A percentile compares a stretch with the other conserved stretches of the same genome.
Conservation (phyloP, 2,329 filamentous ascomycete genomes). For the Neocucurbitaria cava region DNA sequence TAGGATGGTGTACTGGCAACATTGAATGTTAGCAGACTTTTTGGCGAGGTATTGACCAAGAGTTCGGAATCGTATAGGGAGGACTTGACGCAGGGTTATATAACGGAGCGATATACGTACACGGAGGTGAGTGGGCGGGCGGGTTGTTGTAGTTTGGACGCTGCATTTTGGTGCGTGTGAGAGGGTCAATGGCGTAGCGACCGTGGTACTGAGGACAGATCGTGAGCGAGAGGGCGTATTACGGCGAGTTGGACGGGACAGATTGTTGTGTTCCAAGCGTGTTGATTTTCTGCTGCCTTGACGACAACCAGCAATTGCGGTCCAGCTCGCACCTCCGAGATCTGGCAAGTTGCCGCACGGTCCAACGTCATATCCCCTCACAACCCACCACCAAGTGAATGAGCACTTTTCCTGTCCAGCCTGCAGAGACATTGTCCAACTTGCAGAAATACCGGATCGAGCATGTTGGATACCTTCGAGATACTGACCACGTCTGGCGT, state of each 20-base stretch:
- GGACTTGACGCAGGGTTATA: too few relatives aligned
- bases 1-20: slow-evolving; percentile 77
- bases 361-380: slow-evolving; percentile 38
- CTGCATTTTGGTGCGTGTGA: slow-evolving; percentile 70
- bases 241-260: slow-evolving; percentile 1
- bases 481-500: slow-evolving; percentile 95
- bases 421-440: slow-evolving; percentile 2
- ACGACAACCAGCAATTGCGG: slow-evolving; percentile 7
- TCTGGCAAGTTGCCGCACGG: slow-evolving; percentile 31
- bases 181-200: slow-evolving; percentile 6
- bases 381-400: not conserved
- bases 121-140: slow-evolving; percentile 80
- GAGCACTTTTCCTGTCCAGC: slow-evolving; percentile 7
- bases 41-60: too few relatives aligned
- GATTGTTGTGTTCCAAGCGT: slow-evolving; percentile 8
- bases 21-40: slow-evolving; percentile 1
- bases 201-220: not conserved
- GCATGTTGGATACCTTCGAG: slow-evolving; percentile 95
- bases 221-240: not conserved
- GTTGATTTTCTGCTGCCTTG: slow-evolving; percentile 17
- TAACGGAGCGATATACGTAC: slow-evolving; percentile 55
- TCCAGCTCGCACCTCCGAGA: slow-evolving; percentile 12
- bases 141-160: slow-evolving; percentile 78
- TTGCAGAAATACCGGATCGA: slow-evolving; percentile 2
- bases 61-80: too few relatives aligned